Conservation (phyloP, 225 moss, liverwort and hornwort species). For the Bryum argenteum region DNA sequence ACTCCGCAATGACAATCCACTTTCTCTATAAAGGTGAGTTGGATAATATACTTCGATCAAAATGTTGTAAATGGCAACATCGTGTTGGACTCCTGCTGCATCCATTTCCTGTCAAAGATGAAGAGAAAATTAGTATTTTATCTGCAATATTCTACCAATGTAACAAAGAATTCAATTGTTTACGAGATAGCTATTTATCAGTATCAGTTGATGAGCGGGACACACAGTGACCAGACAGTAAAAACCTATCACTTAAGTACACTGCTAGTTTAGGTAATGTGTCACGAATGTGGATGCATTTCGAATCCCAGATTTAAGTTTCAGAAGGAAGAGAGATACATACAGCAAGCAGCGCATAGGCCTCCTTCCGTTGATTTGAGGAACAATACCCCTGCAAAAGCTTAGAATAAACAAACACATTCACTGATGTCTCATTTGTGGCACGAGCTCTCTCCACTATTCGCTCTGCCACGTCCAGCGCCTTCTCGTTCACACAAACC, state of each 20-base stretch:
- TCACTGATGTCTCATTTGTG: slow-evolving; percentile 36
- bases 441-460: slow-evolving; percentile 48
- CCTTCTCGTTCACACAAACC: slow-evolving; percentile 57
- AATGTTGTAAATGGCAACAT: slow-evolving; percentile 64
- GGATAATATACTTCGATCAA: slow-evolving; percentile 53
- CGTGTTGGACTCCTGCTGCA: slow-evolving; percentile 55
- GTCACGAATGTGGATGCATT: slow-evolving; percentile 6
- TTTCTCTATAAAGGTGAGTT: slow-evolving; percentile 21
- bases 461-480: slow-evolving; percentile 48
- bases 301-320: slow-evolving; percentile 10
- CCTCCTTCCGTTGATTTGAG: slow-evolving; percentile 61
- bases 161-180: not conserved
- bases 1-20: slow-evolving; percentile 25
- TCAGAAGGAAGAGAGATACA: slow-evolving; percentile 19
- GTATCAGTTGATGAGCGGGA: slow-evolving; percentile 12
- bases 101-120: slow-evolving; percentile 57
- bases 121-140: slow-evolving; percentile 20
- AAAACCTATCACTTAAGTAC: slow-evolving; percentile 4
- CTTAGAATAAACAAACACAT: slow-evolving; percentile 55
- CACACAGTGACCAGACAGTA: slow-evolving; percentile 11
- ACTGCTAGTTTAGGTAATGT: slow-evolving; percentile 23
- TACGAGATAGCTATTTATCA: not conserved
- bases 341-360: slow-evolving; percentile 61
- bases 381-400: slow-evolving; percentile 67
- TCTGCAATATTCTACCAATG: slow-evolving; percentile 3